These are phyloP conservation scores for Coemansia sp. DNA, from an alignment of 192 early-diverging fungal genomes.

Conservation along the genomic window DNA sequence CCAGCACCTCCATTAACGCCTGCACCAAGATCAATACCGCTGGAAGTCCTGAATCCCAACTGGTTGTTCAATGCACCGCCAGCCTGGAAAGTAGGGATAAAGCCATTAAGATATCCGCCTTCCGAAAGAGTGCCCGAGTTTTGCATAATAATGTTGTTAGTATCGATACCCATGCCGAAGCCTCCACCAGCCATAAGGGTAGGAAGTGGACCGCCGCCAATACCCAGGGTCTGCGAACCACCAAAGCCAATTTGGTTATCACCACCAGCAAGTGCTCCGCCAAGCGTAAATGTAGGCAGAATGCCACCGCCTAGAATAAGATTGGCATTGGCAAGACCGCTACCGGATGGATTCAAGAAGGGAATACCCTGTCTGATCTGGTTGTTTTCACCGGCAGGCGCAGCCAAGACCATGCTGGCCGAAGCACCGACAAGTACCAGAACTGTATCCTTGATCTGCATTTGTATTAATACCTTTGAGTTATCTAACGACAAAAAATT, in stretches of 20 bases:
- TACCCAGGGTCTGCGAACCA: slow-evolving; percentile 1
- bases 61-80: slow-evolving; percentile 12
- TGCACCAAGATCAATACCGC: slow-evolving; percentile 3
- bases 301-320: slow-evolving; percentile 30
- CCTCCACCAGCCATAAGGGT: not conserved
- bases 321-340: slow-evolving; percentile 11
- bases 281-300: slow-evolving; percentile 29
- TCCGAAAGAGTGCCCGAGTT: slow-evolving; percentile 18
- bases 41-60: slow-evolving; percentile 6
- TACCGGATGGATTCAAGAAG: slow-evolving; percentile 4
- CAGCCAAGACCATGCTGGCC: slow-evolving; percentile 8
- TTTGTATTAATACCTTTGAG: not conserved
- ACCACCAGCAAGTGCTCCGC: slow-evolving; percentile 1
- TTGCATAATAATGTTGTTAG: slow-evolving; percentile 14
- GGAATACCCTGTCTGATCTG: slow-evolving; percentile 9
- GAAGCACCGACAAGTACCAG: not conserved
- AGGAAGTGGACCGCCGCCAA: slow-evolving; percentile 4
- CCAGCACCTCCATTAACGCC: slow-evolving; percentile 12
- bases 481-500: too few relatives aligned
- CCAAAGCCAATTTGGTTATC: slow-evolving; percentile 19
- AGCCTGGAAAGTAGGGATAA: slow-evolving; percentile 15
- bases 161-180: slow-evolving; percentile 5
- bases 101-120: slow-evolving; percentile 21
- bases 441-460: slow-evolving; percentile 10
- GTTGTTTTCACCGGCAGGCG: slow-evolving; percentile 8